Evolutionary conservation across 768 basidiomycete species (phyloP), one percentile per base, ranked within the genome.

Genomic region (Termitomyces sp.): DNA sequence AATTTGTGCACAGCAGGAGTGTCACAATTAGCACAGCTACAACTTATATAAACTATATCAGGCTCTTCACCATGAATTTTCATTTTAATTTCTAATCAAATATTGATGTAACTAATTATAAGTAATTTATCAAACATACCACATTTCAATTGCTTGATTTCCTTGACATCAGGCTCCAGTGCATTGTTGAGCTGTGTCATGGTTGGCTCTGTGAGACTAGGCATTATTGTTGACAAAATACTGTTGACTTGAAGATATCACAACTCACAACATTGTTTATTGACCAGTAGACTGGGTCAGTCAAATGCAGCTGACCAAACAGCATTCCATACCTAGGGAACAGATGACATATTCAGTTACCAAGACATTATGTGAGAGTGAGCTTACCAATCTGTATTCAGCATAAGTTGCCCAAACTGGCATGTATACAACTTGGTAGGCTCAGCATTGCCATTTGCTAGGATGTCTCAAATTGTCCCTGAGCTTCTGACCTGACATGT

Each of bases 321-420:
- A 68, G 54, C 17, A 63, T n/a, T 4, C 63, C 64, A 56, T 70
- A 67, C 68, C 70, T 71, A 51, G 10, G 23, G n/a, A n/a, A n/a
- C n/a, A n/a, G n/a, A n/a, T 29, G 4, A 29, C 29, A 29, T 29
- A 7, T 7, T 29, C 29, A 29, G 29, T 7, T 29, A 7, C 7
- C 7, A 29, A 29, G 7, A 4, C 29, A 29, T 29, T 29, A 29
- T 29, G 29, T 7, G n/a, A 27, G 23, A 12, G 21, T 16, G 21
- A 25, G 2, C 38, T 25, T 40, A 52, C 50, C 37, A 52, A 25
- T 52, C 50, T 8, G 17, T 41, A 10, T 52, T 52, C 5, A 52
- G 14, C n/a, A 17, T 53, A 8, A 53, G 25, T 14, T 42, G 51
- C 17, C 51, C 27, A 42, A 41, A 53, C 1, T 5, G 9, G 19